These are phyloP conservation scores for Backusella tarrabulga DNA, from an alignment of 192 early-diverging fungal genomes.

Conservation along the genomic window DNA sequence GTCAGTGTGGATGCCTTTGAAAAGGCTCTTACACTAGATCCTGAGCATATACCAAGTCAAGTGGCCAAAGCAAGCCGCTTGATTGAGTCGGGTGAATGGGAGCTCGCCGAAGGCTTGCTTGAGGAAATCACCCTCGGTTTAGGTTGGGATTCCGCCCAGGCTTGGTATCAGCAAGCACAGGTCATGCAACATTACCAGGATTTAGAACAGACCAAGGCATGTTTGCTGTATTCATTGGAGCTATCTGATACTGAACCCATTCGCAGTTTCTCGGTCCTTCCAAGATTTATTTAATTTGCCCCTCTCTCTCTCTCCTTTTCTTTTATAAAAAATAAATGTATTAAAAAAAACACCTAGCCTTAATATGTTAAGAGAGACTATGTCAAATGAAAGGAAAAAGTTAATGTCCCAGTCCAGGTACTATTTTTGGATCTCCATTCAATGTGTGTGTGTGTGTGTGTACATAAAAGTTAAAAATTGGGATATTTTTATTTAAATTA, in stretches of 20 bases:
- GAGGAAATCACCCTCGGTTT: not conserved
- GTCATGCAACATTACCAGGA: slow-evolving; percentile 38
- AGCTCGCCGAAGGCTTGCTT: slow-evolving; percentile 11
- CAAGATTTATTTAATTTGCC: slow-evolving; percentile 32
- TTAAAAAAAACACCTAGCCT: not conserved
- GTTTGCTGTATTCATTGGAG: slow-evolving; percentile 54
- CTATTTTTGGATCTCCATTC: not conserved
- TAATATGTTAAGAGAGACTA: not conserved
- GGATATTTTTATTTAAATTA: not conserved
- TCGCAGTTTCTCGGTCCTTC: slow-evolving; percentile 38
- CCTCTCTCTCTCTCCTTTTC: not conserved
- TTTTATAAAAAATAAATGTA: not conserved
- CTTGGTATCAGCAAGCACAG: slow-evolving; percentile 43
- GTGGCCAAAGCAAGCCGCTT: slow-evolving; percentile 1
- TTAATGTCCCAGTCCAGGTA: not conserved
- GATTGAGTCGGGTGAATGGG: not conserved
- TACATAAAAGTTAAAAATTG: not conserved
- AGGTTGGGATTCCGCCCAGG: slow-evolving; percentile 14
- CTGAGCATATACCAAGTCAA: slow-evolving; percentile 9
- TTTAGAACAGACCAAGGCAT: slow-evolving; percentile 47
- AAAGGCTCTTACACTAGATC: slow-evolving; percentile 11
- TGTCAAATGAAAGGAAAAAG: not conserved
- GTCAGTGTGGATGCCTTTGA: slow-evolving; percentile 40
- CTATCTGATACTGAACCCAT: slow-evolving; percentile 49
- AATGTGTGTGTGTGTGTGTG: too few species aligned